phyloP scores from a whole-genome alignment of 305 asterid species.

The Fraxinus albicans region DNA sequence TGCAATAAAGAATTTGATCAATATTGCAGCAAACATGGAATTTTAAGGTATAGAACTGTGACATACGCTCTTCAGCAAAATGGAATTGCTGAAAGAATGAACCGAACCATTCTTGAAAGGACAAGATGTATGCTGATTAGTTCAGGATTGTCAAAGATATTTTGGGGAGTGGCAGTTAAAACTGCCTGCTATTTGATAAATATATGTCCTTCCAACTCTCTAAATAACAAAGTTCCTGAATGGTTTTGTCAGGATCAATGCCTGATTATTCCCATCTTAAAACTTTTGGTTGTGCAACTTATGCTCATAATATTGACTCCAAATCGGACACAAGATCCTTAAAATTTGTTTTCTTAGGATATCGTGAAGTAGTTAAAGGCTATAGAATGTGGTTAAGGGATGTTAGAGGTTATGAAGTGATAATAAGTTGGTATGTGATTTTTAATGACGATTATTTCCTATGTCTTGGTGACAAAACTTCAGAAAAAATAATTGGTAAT shows the following conservation, averaged over 20 bases:
- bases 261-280: background rate
- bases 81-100: no score
- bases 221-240: background rate
- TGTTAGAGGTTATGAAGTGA: background rate
- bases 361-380: background rate
- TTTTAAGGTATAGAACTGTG: background rate
- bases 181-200: no score
- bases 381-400: background rate
- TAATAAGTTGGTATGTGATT: background rate
- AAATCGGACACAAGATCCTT: no score
- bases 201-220: background rate
- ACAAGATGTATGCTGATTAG: background rate
- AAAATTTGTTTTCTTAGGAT: no score
- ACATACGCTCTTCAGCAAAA: background rate
- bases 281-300: background rate
- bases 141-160: background rate
- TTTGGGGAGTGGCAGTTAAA: background rate
- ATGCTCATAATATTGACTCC: background rate
- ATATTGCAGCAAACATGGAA: background rate
- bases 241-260: background rate
- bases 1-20: no score
- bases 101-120: background rate
- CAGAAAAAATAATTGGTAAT: background rate
- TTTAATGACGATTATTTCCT: background rate
- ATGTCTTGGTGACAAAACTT: no score